Base-by-base conservation (phyloP, 208 protist species). In the Crithidia thermophila region DNA sequence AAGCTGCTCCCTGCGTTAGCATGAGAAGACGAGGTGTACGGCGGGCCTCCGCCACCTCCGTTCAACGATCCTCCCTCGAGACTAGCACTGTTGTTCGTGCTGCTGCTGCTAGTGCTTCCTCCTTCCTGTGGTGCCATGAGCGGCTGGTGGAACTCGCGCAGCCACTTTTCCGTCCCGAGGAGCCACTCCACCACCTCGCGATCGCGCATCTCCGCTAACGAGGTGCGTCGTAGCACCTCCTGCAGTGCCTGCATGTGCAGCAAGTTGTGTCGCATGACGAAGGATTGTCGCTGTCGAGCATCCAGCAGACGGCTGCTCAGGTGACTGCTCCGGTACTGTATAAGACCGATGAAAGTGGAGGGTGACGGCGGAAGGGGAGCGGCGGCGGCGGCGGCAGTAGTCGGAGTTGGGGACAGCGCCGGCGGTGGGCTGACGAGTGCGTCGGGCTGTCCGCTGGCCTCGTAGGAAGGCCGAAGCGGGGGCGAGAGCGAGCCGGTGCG, bases 151-250 rank as follows among this genome's bases (percentile, higher is more conserved):
- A 65, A 47, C 45, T 68, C 58, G 18, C 62, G 72, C 31, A 93
- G 37, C 84, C 84, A 93, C 34, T 46, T 45, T 20, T 82, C 74
- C 13, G 77, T 60, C 31, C 85, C 84, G 0, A 63, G 59, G 2
- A 93, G 80, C 76, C 82, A 93, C 60, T 86, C 82, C 11, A 85
- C 72, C 46, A 93, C 82, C 45, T 90, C 84, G 18, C 81, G 65
- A 37, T 93, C 87, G n/a, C 84, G 85, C 49, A 90, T 77, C 77
- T 93, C 84, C 0, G 82, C 80, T 11, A 93, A 64, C 1, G 81
- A 89, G 18, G 87, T 93, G 18, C 78, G 84, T 13, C 82, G 79
- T 34, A 93, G 66, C 7, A 93, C 52, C n/a, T 90, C 83, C 21
- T 88, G 80, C 37, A 93, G 56, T 0, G 84, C 67, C 51, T 78